Evolutionary conservation across 2,329 filamentous ascomycete species (phyloP), one percentile per base, ranked within the genome.

Genomic region (Aspergillus alliaceus): DNA sequence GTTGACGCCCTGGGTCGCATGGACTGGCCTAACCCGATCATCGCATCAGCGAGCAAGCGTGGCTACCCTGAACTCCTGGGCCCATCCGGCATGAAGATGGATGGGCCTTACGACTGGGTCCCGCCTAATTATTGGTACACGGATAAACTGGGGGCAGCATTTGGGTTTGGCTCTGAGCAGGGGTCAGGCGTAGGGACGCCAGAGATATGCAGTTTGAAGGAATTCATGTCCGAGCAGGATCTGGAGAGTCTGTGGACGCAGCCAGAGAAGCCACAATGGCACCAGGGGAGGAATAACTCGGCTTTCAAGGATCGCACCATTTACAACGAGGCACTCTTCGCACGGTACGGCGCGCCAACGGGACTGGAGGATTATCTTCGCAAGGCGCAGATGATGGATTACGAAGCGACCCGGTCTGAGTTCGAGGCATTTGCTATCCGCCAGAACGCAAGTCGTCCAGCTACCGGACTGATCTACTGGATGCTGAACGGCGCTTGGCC

Each of bases 401-500:
- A 86, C 62, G 86, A 89, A 69, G 84, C 84, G 1, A 86, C 82
- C 1, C 76, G 84, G 2, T 76, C 84, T 0, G 75, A 87, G 61
- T 85, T 84, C 54, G 86, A 88, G 65, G 84, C 73, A 0, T 87
- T 81, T 64, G 74, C 79, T 0, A 73, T 80, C 2, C 73, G 77
- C 0, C 86, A 84, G 79, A 82, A 67, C 58, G 76, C 75, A 1
- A 67, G 72, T 1, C 73, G 81, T 3, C 82, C 84, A 0, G 84
- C 85, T 0, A 87, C 85, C 0, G 86, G 86, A 0, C 49, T 84
- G 0, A 81, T 88, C 15, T 88, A 88, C 72, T 88, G 86, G 86
- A 88, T 88, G 85, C 69, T 88, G 53, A 87, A 86, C 61, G 81
- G 81, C 46, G 86, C 85, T 0, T 88, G 85, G 84, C 86, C 86